These are phyloP conservation scores for Marsdenia floribunda DNA, from an alignment of 257 asterid genomes.

Conservation along the genomic window DNA sequence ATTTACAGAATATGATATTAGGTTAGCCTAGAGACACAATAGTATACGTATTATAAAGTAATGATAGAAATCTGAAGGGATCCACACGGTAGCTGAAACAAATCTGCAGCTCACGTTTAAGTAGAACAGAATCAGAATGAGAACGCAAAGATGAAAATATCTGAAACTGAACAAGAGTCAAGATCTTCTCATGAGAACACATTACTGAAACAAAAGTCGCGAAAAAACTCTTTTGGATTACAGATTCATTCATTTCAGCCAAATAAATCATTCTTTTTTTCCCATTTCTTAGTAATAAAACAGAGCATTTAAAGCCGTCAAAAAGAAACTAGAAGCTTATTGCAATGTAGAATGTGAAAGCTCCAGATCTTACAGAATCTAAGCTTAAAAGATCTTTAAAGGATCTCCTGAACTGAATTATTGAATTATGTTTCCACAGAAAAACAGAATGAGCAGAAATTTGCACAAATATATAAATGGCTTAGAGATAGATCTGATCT, in stretches of 20 bases:
- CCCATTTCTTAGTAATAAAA: neutral
- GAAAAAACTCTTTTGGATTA: neutral
- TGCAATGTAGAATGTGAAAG: neutral
- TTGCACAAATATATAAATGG: neutral
- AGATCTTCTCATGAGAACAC: neutral
- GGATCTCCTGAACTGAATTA: neutral
- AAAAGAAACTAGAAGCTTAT: neutral
- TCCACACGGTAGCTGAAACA: slow-evolving; percentile 1
- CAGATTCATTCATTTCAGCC: neutral
- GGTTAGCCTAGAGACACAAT: neutral
- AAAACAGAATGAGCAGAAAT: neutral
- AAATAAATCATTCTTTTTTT: too few species aligned
- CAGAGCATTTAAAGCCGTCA: neutral
- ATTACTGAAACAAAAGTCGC: neutral
- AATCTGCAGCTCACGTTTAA: neutral
- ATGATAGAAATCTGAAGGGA: neutral
- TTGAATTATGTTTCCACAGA: neutral
- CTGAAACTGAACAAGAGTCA: neutral
- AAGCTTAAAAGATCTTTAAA: neutral
- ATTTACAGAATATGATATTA: neutral
- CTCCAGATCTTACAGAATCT: neutral
- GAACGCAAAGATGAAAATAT: neutral
- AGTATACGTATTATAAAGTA: too few species aligned
- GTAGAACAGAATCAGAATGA: neutral
- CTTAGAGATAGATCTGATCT: slow-evolving; percentile 2